Conservation (phyloP, 2,329 filamentous ascomycete species). For the Epichloe gansuensis region DNA sequence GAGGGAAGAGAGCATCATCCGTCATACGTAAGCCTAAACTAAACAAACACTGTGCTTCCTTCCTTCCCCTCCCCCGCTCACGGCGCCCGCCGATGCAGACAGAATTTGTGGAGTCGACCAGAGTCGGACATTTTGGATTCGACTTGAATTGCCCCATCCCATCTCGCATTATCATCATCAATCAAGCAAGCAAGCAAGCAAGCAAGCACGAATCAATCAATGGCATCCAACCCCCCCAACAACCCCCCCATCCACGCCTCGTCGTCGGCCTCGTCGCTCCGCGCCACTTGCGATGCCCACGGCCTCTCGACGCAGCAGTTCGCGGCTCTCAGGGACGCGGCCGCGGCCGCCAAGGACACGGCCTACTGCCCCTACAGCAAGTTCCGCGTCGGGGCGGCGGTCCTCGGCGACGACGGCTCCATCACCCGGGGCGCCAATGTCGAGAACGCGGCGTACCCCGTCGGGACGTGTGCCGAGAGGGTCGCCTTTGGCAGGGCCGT, state of each 20-base stretch:
- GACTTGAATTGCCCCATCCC: too few relatives aligned
- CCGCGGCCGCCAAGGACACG: conserved; percentile 56
- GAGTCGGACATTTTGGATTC: neutral
- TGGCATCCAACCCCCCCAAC: too few relatives aligned
- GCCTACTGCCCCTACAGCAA: conserved; percentile 91
- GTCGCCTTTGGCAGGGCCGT: conserved; percentile 78
- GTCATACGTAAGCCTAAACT: too few relatives aligned
- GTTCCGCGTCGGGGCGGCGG: conserved; percentile 77
- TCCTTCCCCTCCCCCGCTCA: too few relatives aligned
- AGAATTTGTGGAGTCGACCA: neutral
- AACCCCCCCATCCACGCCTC: neutral
- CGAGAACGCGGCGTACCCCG: conserved; percentile 86
- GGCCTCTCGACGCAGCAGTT: conserved; percentile 52
- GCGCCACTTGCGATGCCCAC: conserved; percentile 19
- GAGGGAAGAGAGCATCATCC: too few relatives aligned
- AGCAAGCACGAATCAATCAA: too few relatives aligned
- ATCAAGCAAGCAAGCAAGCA: too few relatives aligned
- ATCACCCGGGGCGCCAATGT: conserved; percentile 60
- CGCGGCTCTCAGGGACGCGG: conserved; percentile 43
- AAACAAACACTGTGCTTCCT: too few relatives aligned
- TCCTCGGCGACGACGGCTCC: conserved; percentile 44
- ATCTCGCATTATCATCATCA: too few relatives aligned
- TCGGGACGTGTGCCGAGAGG: conserved; percentile 89
- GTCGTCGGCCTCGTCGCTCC: conserved; percentile 12
- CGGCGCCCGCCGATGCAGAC: neutral